These are phyloP conservation scores for Leccinum griseonigrum DNA, from an alignment of 1,284 basidiomycete genomes.

Conservation along the genomic window DNA sequence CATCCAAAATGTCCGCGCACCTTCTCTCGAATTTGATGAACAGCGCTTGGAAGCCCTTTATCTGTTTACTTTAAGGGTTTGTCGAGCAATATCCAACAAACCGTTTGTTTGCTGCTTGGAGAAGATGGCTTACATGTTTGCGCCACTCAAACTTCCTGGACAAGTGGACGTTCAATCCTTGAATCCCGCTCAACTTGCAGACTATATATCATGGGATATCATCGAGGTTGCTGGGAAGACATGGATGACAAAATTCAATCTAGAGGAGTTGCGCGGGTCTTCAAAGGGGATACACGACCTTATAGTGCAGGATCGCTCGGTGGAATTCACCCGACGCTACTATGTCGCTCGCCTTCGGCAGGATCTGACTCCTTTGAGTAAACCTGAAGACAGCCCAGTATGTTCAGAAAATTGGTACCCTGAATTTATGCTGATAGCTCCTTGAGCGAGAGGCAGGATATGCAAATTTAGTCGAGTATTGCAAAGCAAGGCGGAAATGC, in stretches of 20 bases:
- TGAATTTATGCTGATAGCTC: slow-evolving; percentile 15
- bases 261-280: slow-evolving; percentile 40
- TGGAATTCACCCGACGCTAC: slow-evolving; percentile 74
- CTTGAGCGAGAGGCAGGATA: slow-evolving; percentile 56
- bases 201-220: slow-evolving; percentile 63
- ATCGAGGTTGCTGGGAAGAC: slow-evolving; percentile 49
- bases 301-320: slow-evolving; percentile 68
- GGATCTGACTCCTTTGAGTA: slow-evolving; percentile 72
- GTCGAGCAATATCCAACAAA: slow-evolving; percentile 65
- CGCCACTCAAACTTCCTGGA: slow-evolving; percentile 46
- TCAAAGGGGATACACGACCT: slow-evolving; percentile 51
- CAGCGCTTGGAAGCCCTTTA: slow-evolving; percentile 48
- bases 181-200: slow-evolving; percentile 39
- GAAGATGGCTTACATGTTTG: slow-evolving; percentile 61
- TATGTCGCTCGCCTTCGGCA: slow-evolving; percentile 51
- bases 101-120: slow-evolving; percentile 51
- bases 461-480: slow-evolving; percentile 61
- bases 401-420: slow-evolving; percentile 27
- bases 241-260: slow-evolving; percentile 51
- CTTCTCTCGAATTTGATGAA: slow-evolving; percentile 48
- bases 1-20: slow-evolving; percentile 44
- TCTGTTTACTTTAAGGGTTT: slow-evolving; percentile 61
- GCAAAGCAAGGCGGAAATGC: slow-evolving; percentile 54
- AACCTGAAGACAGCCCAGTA: slow-evolving; percentile 62
- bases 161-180: slow-evolving; percentile 19